Conservation (phyloP, 2,329 filamentous ascomycete species). For the Paecilomyces fulvus region DNA sequence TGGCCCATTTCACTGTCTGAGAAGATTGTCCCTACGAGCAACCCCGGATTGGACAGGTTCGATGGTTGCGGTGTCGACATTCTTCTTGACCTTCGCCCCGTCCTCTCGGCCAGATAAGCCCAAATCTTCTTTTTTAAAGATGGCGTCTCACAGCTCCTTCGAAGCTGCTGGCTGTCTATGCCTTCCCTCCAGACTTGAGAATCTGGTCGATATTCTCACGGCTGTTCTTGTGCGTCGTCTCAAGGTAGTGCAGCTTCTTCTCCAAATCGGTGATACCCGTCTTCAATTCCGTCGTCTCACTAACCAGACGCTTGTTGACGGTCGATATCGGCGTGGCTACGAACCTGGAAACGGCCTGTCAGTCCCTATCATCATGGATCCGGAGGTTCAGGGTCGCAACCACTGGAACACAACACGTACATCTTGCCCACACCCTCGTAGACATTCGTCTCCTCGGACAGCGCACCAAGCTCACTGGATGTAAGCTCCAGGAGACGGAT, state of each 20-base stretch:
- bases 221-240: constrained; percentile 93
- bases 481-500: constrained; percentile 83
- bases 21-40: not conserved
- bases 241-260: constrained; percentile 85
- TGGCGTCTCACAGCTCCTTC: not conserved
- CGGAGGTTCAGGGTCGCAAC: not conserved
- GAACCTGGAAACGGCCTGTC: constrained; percentile 57
- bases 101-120: not conserved
- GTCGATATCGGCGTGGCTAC: constrained; percentile 64
- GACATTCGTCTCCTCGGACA: constrained; percentile 68
- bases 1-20: not conserved
- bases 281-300: constrained; percentile 66
- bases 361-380: not conserved
- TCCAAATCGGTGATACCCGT: constrained; percentile 70
- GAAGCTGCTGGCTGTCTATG: constrained; percentile 7
- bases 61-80: not conserved
- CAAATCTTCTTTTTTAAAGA: not conserved
- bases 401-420: constrained; percentile 44
- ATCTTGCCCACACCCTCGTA: constrained; percentile 98
- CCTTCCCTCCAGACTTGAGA: constrained; percentile 49
- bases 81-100: not conserved
- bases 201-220: constrained; percentile 85
- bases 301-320: constrained; percentile 66
- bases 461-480: constrained; percentile 66
- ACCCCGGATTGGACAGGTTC: not conserved